Base-by-base conservation (phyloP, 179 eudicot species). In the Beta corolliflora region DNA sequence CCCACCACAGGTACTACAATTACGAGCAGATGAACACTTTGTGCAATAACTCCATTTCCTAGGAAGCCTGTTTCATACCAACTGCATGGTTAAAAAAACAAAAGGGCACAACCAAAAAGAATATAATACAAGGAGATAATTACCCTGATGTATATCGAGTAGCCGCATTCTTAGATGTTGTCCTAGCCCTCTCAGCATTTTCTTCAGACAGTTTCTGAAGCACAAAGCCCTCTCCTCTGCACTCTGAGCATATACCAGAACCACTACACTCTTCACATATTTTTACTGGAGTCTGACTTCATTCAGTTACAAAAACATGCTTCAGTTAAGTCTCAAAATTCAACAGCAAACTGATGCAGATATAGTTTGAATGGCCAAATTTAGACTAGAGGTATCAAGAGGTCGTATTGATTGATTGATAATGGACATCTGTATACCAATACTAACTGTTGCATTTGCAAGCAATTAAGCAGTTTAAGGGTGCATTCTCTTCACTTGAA, bases 21-120 rank as follows among this genome's bases (percentile, higher is more conserved):
- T 91, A 48, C 98, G 90, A 68, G 89, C 89, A 73, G 98, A 89
- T 9, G 94, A 86, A 86, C 98, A 95, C 82, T 90, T 90, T 58
- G 94, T 83, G 81, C 99, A 95, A 80, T 95, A 95, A 85, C 97
- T 91, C 99, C 99, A 95, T 89, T 95, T 95, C 88, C 92, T 91
- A 13, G 99, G 99, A 78, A 95, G 98, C 88, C 99, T 95, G 89
- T 87, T 13, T n/a, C 82, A 76, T 31, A 67, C 58, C 59, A 75
- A 53, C 50, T 71, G 3, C 50, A 21, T 18, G 58, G 10, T 66
- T 48, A n/a, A n/a, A 55, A 66, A 58, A 31, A 71, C 18, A 8
- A n/a, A 56, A 66, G 36, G 23, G 54, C 76, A 76, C 75, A 73
- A 54, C 1, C 77, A 29, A 14, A 46, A 74, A 54, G 77, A 45